A percentile compares a stretch with the other conserved stretches of the same genome.
Conservation (phyloP, 192 early-diverging fungal species). For the Linderina pennispora region DNA sequence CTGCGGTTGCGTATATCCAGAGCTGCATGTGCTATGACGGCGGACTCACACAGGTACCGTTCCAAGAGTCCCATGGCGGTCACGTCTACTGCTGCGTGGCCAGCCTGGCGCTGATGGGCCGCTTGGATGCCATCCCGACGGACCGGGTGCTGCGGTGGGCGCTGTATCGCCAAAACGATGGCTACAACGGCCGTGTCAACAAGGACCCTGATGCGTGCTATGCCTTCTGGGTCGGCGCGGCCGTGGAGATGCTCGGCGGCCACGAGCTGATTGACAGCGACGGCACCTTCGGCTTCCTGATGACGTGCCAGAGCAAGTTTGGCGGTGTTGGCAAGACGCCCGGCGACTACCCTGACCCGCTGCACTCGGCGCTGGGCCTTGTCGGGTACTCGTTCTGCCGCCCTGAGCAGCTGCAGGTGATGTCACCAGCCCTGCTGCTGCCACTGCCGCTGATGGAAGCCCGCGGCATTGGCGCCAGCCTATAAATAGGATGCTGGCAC, state of each 20-base stretch:
- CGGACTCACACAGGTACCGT: slow-evolving; percentile 72
- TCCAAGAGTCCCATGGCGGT: slow-evolving; percentile 84
- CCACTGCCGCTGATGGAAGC: slow-evolving; percentile 11
- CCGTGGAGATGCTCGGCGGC: slow-evolving; percentile 50
- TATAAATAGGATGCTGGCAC: slow-evolving; percentile 1
- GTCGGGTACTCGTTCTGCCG: slow-evolving; percentile 30
- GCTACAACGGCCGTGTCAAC: slow-evolving; percentile 87
- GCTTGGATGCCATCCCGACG: slow-evolving; percentile 47
- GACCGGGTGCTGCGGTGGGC: slow-evolving; percentile 66
- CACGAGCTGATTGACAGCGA: slow-evolving; percentile 25
- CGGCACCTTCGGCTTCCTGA: slow-evolving; percentile 9
- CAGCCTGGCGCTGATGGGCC: slow-evolving; percentile 67
- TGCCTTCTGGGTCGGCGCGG: slow-evolving; percentile 93
- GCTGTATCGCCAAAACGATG: slow-evolving; percentile 65
- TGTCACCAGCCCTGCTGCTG: slow-evolving; percentile 39
- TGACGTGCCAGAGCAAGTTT: slow-evolving; percentile 25
- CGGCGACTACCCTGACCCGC: slow-evolving; percentile 25
- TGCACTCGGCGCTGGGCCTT: slow-evolving; percentile 41
- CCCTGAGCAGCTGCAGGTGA: slow-evolving; percentile 27
- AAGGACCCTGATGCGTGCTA: slow-evolving; percentile 94
- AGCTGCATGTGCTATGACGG: slow-evolving; percentile 34
- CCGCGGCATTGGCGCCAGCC: neutral
- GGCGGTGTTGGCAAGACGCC: slow-evolving; percentile 43
- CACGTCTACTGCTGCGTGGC: slow-evolving; percentile 86
- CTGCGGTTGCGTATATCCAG: slow-evolving; percentile 25